Base-by-base conservation (phyloP, 768 basidiomycete genomes). In the Calocera viscosa region DNA sequence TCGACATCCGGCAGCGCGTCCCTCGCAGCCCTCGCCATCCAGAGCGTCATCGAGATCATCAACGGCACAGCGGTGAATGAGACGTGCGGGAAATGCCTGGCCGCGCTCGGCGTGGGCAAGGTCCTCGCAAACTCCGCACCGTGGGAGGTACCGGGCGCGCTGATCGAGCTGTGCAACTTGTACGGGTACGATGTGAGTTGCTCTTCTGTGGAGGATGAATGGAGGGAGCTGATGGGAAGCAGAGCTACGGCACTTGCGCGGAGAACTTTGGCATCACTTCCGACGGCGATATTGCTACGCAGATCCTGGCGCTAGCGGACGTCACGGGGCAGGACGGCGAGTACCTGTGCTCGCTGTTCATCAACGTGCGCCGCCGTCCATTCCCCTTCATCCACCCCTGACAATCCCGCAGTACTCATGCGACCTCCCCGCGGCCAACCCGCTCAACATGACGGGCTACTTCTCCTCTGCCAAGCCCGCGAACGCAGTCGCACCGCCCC, bases 401-500 rank as follows among this genome's bases (percentile, higher is more conserved):
- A 5, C 24, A 8, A 47, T 3, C 43, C 19, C 24, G 43, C 43
- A 47, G 43, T 47, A 17, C 43, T 17, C 43, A 19, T 89, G 88
- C 71, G 76, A 85, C 2, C 76, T 80, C n/a, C 84, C 86, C 12
- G 78, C 82, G 0, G 82, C 86, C 1, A 75, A 83, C 8, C 79
- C 86, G 1, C 78, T 91, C 69, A 81, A 91, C 72, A 72, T 86
- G 38, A 84, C 82, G 0, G 77, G 76, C 12, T 90, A 88, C 85
- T 91, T 90, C 75, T 78, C 82, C 32, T 90, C 88, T 74, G 86
- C 88, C 1, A 91, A 90, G 72, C 89, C 89, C 28, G 24, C 64
- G 7, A 68, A 70, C 0, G 80, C 81, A 33, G 84, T 85, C 2
- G 80, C 86, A 12, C 87, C 86, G 19, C 78, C 80, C 72, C 80